A percentile compares a stretch with the other conserved stretches of the same genome.
Evolutionary conservation across 257 asterid species (phyloP).

Genomic region (Vinca minor): DNA sequence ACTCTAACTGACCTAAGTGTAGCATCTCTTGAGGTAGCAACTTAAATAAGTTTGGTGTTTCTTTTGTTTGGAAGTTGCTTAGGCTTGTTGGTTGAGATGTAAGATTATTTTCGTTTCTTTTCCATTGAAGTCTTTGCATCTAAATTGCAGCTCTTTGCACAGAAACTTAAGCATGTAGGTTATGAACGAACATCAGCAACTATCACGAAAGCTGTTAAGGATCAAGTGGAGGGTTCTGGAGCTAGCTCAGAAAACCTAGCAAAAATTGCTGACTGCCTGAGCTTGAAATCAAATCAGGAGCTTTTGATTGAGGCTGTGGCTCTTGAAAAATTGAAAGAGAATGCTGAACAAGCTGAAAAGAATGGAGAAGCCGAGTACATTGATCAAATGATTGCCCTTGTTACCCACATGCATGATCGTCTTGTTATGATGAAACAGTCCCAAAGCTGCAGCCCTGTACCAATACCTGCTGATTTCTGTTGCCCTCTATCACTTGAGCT

Average conservation of each 20-base stretch:
- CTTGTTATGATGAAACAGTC: constrained; percentile 63
- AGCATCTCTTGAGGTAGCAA: constrained; percentile 53
- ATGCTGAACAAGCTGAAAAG: constrained; percentile 69
- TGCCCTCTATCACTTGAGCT: constrained; percentile 88
- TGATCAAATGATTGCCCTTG: constrained; percentile 60
- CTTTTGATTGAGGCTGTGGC: constrained; percentile 79
- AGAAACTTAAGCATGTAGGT: constrained; percentile 52
- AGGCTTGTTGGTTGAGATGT: background rate
- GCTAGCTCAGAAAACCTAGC: constrained; percentile 57
- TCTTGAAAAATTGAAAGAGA: constrained; percentile 79
- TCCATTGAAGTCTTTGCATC: background rate
- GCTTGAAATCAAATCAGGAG: constrained; percentile 68
- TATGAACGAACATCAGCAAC: constrained; percentile 41
- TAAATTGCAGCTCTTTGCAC: constrained; percentile 38
- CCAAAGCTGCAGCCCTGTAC: constrained; percentile 49
- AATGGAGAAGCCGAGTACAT: constrained; percentile 53
- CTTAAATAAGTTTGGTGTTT: constrained; percentile 6
- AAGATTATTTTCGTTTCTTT: background rate
- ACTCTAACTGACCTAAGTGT: constrained; percentile 34
- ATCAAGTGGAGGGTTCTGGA: constrained; percentile 58
- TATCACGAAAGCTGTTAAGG: constrained; percentile 45
- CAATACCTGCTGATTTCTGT: constrained; percentile 74
- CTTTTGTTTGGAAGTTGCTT: background rate
- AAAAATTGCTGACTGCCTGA: constrained; percentile 48
- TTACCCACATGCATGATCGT: constrained; percentile 77